phyloP scores from a whole-genome alignment of 2,329 filamentous ascomycete species.

The Pyrenophora graminea region DNA sequence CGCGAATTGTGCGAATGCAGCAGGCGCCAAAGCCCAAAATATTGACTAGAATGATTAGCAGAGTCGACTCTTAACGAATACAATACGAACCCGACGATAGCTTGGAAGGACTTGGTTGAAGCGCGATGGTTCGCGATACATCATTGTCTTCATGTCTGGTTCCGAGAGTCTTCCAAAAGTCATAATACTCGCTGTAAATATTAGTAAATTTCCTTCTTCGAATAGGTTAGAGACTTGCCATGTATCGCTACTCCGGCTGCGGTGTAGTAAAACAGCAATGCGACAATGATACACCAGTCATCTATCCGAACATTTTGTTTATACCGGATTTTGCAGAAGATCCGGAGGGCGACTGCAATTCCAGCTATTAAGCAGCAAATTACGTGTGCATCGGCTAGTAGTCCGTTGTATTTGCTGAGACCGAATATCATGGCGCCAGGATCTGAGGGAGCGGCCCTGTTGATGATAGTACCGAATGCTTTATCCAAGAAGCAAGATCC shows the following conservation, averaged over 20 bases:
- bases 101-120: not conserved
- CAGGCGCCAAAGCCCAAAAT: not conserved
- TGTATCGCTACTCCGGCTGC: not conserved
- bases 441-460: not conserved
- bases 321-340: not conserved
- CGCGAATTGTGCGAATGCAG: not conserved
- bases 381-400: not conserved
- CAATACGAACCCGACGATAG: not conserved
- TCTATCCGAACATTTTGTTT: not conserved
- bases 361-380: not conserved
- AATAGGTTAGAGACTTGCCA: not conserved
- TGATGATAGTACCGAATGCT: not conserved
- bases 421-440: not conserved
- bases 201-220: not conserved
- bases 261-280: not conserved
- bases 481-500: not conserved
- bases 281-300: not conserved
- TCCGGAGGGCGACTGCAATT: not conserved
- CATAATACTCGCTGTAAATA: not conserved
- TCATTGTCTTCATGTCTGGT: not conserved
- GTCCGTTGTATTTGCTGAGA: not conserved
- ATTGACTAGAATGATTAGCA: not conserved
- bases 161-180: not conserved
- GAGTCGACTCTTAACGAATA: not conserved
- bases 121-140: not conserved